Base-by-base conservation (phyloP, 805 yeast genomes). In the Kluyveromyces aestuarii region DNA sequence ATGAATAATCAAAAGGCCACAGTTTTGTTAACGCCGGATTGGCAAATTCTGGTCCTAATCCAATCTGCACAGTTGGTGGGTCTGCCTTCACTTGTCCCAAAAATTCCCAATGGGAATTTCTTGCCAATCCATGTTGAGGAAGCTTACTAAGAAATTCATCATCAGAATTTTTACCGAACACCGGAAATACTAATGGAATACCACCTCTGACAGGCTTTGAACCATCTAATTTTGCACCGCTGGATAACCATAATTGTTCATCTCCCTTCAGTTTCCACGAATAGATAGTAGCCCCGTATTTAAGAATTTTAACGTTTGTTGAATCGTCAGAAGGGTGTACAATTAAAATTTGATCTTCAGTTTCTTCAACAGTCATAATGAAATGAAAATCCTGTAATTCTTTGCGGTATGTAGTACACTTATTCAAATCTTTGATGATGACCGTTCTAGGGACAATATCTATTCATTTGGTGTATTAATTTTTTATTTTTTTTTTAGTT, bases 91-190 rank as follows among this genome's bases (percentile, higher is more conserved):
- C 79, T 68, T 88, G 91, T 37, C 99, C 99, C 52, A 93, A 73
- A 58, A 90, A 87, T 66, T 93, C 97, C 99, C 99, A 93, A 2
- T 75, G 70, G 13, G 91, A 82, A 66, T 79, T 84, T 67, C 99
- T 77, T 17, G 96, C 99, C 70, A 93, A 86, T 1, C 99, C 99
- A 64, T 93, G 99, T 70, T 93, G 98, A 17, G 97, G 97, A 54
- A 93, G 76, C 36, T 75, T 65, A 46, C 72, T 73, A 38, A 89
- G 79, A 37, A 71, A 69, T 3, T 86, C 85, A 48, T 71, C 74
- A 8, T 76, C 73, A 33, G 74, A 72, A 54, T 81, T 66, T 55
- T 80, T 89, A 51, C 99, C 98, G 60, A 86, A 86, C 1, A 84
- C 87, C 2, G 99, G 99, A 75, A 93, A 93, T 8, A 91, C 98